These are phyloP conservation scores for Sporobolomyces phaffii DNA, from an alignment of 768 basidiomycete species.

Conservation along the genomic window DNA sequence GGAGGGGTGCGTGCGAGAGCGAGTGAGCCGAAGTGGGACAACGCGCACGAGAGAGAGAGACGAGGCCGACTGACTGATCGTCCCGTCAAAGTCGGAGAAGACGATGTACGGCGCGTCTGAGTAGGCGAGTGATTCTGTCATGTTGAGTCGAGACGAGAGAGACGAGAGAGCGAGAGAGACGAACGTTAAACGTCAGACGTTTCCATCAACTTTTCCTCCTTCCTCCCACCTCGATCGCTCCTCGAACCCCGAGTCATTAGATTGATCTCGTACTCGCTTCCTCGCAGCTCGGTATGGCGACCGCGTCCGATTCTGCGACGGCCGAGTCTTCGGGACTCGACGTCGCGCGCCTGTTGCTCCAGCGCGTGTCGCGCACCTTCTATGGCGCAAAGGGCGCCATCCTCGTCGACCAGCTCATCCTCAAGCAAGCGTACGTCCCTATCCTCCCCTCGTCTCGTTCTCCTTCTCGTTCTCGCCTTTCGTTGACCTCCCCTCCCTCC, in stretches of 20 bases:
- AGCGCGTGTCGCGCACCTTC: slow-evolving; percentile 86
- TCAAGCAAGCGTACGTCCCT: slow-evolving; percentile 82
- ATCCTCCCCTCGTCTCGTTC: too few relatives aligned
- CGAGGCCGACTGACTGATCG: slow-evolving; percentile 14
- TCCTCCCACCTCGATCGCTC: too few relatives aligned
- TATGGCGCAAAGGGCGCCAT: slow-evolving; percentile 89
- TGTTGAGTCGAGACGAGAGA: too few relatives aligned
- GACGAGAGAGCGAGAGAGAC: too few relatives aligned
- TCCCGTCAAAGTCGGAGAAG: slow-evolving; percentile 41
- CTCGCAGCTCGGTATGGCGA: too few relatives aligned
- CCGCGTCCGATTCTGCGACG: too few relatives aligned
- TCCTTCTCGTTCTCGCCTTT: slow-evolving; percentile 29
- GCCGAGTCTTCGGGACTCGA: slow-evolving; percentile 56
- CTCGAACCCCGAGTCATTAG: too few relatives aligned
- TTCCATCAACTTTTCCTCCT: too few relatives aligned
- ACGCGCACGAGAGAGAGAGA: background rate
- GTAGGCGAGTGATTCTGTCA: slow-evolving; percentile 2
- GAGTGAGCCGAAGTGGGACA: background rate
- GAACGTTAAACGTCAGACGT: too few relatives aligned
- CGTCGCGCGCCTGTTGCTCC: slow-evolving; percentile 76
- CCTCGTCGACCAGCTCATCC: slow-evolving; percentile 86
- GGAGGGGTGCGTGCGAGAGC: background rate
- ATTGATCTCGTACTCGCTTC: too few relatives aligned
- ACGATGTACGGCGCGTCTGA: slow-evolving; percentile 34
- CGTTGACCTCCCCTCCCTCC: slow-evolving; percentile 9